Evolutionary conservation across 805 yeast genomes (phyloP).

Genomic region (Kurtzmaniella fragi): DNA sequence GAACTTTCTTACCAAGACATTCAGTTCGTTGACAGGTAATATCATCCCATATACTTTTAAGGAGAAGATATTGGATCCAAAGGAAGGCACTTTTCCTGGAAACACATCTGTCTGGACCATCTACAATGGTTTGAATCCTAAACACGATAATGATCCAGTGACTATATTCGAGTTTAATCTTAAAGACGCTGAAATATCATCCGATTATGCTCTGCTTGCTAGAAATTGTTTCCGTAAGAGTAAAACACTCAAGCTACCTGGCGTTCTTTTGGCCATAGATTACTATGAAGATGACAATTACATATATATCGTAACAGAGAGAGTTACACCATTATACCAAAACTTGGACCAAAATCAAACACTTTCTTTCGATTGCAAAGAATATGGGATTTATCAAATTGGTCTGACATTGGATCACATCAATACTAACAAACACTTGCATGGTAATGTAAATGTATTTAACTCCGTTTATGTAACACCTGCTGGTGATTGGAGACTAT

Average conservation of each 20-base stretch:
- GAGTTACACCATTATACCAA: conserved; percentile 48
- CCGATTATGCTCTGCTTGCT: conserved; percentile 24
- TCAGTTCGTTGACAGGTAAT: conserved; percentile 51
- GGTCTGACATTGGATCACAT: conserved; percentile 52
- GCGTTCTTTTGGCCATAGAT: conserved; percentile 59
- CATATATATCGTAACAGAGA: conserved; percentile 64
- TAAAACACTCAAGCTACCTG: conserved; percentile 63
- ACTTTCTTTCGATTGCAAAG: conserved; percentile 30
- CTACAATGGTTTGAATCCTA: conserved; percentile 52
- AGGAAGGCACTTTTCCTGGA: conserved; percentile 11
- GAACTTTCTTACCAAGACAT: conserved; percentile 67
- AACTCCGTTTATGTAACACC: conserved; percentile 57
- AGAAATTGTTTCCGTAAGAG: conserved; percentile 37
- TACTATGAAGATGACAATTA: conserved; percentile 55
- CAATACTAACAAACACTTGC: conserved; percentile 52
- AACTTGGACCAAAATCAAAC: conserved; percentile 14
- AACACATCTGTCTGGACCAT: conserved; percentile 54
- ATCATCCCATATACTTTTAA: conserved; percentile 57
- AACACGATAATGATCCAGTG: conserved; percentile 47
- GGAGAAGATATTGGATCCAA: conserved; percentile 33
- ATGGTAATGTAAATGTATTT: conserved; percentile 52
- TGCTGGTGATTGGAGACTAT: conserved; percentile 79
- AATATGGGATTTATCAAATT: conserved; percentile 55
- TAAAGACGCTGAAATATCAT: conserved; percentile 24
- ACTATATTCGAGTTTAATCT: conserved; percentile 64